Conservation (phyloP, 208 protist species). For the Porcisia deanei region DNA sequence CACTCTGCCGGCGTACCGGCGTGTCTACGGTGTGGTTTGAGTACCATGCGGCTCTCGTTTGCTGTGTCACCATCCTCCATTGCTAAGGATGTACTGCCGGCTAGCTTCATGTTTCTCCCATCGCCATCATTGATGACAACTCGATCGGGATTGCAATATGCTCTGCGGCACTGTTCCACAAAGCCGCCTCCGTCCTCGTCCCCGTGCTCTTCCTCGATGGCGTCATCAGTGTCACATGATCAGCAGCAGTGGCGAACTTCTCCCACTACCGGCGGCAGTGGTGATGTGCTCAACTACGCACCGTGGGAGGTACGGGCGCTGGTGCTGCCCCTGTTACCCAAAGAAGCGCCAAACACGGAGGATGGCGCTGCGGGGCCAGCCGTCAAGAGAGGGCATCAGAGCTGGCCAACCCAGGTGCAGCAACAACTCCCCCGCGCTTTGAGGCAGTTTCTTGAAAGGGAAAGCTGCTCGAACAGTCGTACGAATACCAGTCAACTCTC, state of each 20-base stretch:
- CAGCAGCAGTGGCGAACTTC: not conserved
- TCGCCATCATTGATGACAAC: not conserved
- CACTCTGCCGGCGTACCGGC: not conserved
- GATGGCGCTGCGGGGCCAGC: not conserved
- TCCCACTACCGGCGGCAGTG: not conserved
- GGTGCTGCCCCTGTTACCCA: conserved; percentile 46
- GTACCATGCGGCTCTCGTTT: not conserved
- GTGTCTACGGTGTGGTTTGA: not conserved
- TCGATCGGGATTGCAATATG: not conserved
- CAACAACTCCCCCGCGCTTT: conserved; percentile 6
- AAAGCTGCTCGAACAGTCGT: not conserved
- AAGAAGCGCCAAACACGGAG: not conserved
- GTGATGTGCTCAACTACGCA: conserved; percentile 29
- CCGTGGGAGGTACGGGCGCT: conserved; percentile 63
- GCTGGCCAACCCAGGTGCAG: not conserved
- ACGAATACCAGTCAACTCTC: not conserved
- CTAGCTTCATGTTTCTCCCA: not conserved
- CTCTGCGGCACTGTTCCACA: conserved; percentile 7
- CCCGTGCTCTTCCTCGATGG: not conserved
- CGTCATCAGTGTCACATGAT: not conserved
- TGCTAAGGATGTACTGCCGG: not conserved
- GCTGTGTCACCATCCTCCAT: not conserved
- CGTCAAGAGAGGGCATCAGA: not conserved
- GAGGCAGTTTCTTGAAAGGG: conserved; percentile 7
- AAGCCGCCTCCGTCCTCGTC: not conserved